phyloP scores from a whole-genome alignment of 163 green algal genomes.

The Volvox carteri region DNA sequence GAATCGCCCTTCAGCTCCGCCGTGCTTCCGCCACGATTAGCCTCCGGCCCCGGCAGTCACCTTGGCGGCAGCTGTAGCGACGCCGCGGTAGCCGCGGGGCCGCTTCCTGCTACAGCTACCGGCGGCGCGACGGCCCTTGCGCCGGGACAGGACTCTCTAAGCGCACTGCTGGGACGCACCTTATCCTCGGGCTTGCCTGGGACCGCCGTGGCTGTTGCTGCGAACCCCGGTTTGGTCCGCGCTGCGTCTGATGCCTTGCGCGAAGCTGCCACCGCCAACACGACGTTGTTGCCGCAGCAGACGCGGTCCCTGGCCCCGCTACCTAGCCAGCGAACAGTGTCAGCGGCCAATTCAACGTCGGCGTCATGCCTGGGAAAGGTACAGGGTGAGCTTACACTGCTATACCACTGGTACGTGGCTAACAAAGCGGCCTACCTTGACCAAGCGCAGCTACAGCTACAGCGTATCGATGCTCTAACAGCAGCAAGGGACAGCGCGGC shows the following conservation, averaged over 20 bases:
- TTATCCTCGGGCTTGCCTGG: neutral
- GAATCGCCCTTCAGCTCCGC: neutral
- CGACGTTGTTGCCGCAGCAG: neutral
- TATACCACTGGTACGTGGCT: constrained; percentile 50
- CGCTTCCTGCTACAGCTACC: neutral
- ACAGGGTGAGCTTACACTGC: constrained; percentile 50
- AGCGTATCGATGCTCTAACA: constrained; percentile 3
- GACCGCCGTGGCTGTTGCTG: neutral
- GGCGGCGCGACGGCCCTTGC: neutral
- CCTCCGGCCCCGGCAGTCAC: neutral
- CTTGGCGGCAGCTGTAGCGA: neutral
- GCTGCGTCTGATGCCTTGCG: too few species aligned
- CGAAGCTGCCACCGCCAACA: too few species aligned
- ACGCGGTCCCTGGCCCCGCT: neutral
- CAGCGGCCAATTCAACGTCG: neutral
- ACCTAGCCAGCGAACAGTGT: neutral
- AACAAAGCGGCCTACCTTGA: constrained; percentile 56
- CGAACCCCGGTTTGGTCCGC: too few species aligned
- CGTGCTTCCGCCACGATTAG: neutral
- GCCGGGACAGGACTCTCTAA: neutral
- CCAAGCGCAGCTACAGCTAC: constrained; percentile 33
- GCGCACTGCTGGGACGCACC: neutral
- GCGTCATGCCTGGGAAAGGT: constrained; percentile 36
- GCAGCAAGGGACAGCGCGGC: neutral
- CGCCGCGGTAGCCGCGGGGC: neutral